Evolutionary conservation across 2,329 filamentous ascomycete species (phyloP).

Genomic region (Aspergillus neotritici): DNA sequence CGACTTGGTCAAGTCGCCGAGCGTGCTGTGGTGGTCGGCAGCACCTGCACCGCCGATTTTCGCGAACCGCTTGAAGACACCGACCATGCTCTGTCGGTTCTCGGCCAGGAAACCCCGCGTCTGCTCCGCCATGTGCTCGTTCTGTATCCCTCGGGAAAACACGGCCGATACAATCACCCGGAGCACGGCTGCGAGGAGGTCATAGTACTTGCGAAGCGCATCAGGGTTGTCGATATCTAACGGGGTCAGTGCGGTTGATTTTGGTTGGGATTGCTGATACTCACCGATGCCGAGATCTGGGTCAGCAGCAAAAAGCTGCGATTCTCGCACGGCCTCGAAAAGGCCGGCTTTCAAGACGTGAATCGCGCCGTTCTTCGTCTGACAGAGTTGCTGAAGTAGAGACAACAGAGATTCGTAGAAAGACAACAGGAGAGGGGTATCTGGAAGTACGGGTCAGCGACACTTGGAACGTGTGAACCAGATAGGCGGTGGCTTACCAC

Average conservation of each 20-base stretch:
- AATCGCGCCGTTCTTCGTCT: conserved; percentile 76
- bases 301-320: conserved; percentile 80
- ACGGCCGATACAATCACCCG: conserved; percentile 78
- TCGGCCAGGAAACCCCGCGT: conserved; percentile 74
- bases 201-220: conserved; percentile 75
- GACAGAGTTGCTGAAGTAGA: conserved; percentile 75
- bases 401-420: conserved; percentile 71
- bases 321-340: conserved; percentile 73
- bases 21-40: conserved; percentile 52
- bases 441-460: conserved; percentile 28
- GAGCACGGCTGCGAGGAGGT: conserved; percentile 71
- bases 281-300: conserved; percentile 78
- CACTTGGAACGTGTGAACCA: too few species aligned
- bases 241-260: conserved; percentile 13
- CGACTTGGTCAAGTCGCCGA: conserved; percentile 75
- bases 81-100: conserved; percentile 76
- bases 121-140: conserved; percentile 65
- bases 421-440: conserved; percentile 51
- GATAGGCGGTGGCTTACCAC: conserved; percentile 44
- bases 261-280: conserved; percentile 11
- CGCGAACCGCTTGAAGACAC: conserved; percentile 83
- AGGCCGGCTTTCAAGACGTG: conserved; percentile 85
- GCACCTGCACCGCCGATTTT: conserved; percentile 58
- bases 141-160: conserved; percentile 74
- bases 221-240: conserved; percentile 60